Base-by-base conservation (phyloP, 1,284 basidiomycete species). In the Pisolithus thermaeus region DNA sequence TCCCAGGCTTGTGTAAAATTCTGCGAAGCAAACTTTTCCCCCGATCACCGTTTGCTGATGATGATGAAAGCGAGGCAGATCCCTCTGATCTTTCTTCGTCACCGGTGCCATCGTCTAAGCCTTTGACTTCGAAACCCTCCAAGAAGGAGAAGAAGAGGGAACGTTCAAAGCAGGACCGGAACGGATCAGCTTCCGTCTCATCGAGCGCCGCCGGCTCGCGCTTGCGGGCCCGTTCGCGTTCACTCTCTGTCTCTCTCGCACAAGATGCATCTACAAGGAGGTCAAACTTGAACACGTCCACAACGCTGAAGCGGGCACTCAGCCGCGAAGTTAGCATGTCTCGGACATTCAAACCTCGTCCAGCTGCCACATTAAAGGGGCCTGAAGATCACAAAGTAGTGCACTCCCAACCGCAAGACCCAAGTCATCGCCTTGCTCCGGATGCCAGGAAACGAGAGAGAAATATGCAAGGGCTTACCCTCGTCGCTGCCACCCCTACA, bases 261-360 rank as follows among this genome's bases (percentile, higher is more conserved):
- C 64, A 64, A 36, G 76, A 80, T 54, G 73, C 76, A 23, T 76
- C 77, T 46, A 69, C 73, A 22, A 71, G 74, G 56, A 72, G 76
- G 30, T 72, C 76, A 23, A 73, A 22, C 51, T 57, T 46, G 56
- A 69, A 47, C 69, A 71, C 58, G 64, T 69, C 54, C 63, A 71
- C 54, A 58, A 65, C 40, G 69, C 76, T 66, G 59, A 79, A 77
- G 56, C 73, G 76, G 7, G 65, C 75, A 4, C 64, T 87, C 18
- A 78, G 75, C 51, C 74, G 82, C 32, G 85, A 88, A 64, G 73
- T 88, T 56, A 87, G 82, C 66, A 88, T 88, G 86, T 81, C 79
- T 12, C 76, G 81, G 23, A 77, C 69, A 22, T 86, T 88, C 69
- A 84, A 80, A 60, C 58, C 58, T 14, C 65, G 62, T 0, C 12